Conservation (phyloP, 78 protist species). For the Chrysochromulina parva region DNA sequence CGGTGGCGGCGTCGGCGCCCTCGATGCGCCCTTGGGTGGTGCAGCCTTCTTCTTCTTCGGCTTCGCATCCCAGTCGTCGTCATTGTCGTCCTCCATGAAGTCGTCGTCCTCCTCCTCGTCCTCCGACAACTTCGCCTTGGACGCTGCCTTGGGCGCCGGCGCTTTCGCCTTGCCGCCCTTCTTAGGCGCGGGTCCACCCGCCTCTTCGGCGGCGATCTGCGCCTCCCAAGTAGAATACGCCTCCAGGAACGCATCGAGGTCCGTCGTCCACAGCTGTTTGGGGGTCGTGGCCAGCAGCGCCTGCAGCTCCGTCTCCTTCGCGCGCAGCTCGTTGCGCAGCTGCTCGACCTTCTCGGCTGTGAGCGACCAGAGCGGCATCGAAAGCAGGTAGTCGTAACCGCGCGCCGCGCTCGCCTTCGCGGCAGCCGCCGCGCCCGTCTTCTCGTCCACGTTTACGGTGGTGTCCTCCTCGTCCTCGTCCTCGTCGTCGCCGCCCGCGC, state of each 20-base stretch:
- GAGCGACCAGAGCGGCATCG: conserved; percentile 53
- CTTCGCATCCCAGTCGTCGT: background rate
- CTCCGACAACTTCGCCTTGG: no score
- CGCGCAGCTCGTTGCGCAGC: conserved; percentile 12
- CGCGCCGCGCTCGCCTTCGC: background rate
- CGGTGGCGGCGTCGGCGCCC: no score
- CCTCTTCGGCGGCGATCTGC: background rate
- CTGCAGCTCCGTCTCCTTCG: background rate
- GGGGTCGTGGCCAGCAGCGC: background rate
- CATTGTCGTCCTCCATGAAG: background rate
- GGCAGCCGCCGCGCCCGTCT: background rate
- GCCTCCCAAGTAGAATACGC: background rate
- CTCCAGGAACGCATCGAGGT: conserved; percentile 6
- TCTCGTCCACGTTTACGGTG: background rate
- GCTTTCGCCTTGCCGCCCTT: no score
- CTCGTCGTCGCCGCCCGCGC: background rate
- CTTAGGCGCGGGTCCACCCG: background rate
- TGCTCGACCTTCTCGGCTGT: conserved; percentile 40
- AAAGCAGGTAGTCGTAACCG: conserved; percentile 55
- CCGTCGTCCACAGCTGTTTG: background rate
- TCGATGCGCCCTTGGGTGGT: no score
- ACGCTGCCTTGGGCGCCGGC: background rate
- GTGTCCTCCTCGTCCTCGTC: conserved; percentile 18
- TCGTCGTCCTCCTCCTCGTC: background rate
- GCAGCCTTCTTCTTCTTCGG: background rate